These are phyloP conservation scores for Trypanosoma melophagium DNA, from an alignment of 208 protist genomes.

Conservation along the genomic window DNA sequence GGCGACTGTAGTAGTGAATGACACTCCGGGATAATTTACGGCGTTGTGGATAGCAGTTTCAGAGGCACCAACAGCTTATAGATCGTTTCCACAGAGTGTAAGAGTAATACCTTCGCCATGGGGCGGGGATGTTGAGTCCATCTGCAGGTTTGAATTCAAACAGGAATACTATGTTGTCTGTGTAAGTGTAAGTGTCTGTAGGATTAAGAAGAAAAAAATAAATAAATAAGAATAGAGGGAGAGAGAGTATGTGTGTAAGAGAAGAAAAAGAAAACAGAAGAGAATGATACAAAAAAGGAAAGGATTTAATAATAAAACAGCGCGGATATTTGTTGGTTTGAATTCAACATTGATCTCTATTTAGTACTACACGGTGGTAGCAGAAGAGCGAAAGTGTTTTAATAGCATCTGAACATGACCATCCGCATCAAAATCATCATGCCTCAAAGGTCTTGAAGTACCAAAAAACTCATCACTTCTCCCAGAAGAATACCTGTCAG, in stretches of 20 bases:
- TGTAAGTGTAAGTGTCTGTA: neutral
- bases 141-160: too few species aligned
- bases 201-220: neutral
- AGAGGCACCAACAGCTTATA: constrained; percentile 12
- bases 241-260: neutral
- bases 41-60: neutral
- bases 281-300: neutral
- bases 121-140: constrained; percentile 12
- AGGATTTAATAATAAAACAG: neutral
- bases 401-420: constrained; percentile 14
- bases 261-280: neutral
- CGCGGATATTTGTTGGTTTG: neutral
- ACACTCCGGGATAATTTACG: constrained; percentile 18
- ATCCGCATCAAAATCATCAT: constrained; percentile 24
- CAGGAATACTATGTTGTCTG: too few species aligned
- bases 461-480: neutral
- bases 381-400: constrained; percentile 6
- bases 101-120: constrained; percentile 20
- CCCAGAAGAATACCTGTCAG: neutral
- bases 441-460: neutral
- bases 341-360: neutral
- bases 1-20: too few species aligned
- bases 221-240: neutral
- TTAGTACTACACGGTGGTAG: neutral
- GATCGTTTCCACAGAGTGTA: constrained; percentile 15